These are phyloP conservation scores for Cinnamomum micranthum DNA, from an alignment of 164 flowering plant genomes.

Conservation along the genomic window DNA sequence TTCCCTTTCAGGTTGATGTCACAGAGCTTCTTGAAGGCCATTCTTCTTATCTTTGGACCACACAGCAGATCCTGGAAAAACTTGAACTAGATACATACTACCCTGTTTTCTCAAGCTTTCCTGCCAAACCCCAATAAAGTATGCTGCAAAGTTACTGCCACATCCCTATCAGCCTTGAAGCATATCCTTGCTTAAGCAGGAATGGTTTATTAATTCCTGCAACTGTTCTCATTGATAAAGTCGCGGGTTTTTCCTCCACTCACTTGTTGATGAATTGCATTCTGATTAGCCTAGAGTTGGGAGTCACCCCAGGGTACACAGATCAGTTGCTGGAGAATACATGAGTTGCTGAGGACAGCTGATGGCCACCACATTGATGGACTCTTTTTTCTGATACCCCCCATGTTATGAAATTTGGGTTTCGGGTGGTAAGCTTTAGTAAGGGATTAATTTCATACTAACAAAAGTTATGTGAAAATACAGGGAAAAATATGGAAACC, in stretches of 20 bases:
- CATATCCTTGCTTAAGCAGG: background rate
- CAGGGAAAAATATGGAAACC: background rate
- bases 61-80: slow-evolving; percentile 58
- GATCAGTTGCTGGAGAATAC: background rate
- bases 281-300: background rate
- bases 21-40: slow-evolving; percentile 36
- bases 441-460: background rate
- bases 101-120: slow-evolving; percentile 52
- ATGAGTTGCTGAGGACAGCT: background rate
- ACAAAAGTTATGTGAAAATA: background rate
- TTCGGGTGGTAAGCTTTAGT: background rate
- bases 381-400: background rate
- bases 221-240: background rate
- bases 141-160: background rate
- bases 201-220: background rate
- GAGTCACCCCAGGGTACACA: background rate
- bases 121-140: slow-evolving; percentile 10
- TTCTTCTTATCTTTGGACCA: slow-evolving; percentile 73
- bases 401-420: background rate
- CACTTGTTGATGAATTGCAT: background rate
- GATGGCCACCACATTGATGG: background rate
- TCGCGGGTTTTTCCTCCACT: background rate
- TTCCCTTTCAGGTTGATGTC: slow-evolving; percentile 40
- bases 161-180: background rate
- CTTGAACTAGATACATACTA: slow-evolving; percentile 75